A percentile compares a stretch with the other conserved stretches of the same genome.
phyloP scores from a whole-genome alignment of 495 filamentous ascomycete genomes.

The Terfezia claveryi region DNA sequence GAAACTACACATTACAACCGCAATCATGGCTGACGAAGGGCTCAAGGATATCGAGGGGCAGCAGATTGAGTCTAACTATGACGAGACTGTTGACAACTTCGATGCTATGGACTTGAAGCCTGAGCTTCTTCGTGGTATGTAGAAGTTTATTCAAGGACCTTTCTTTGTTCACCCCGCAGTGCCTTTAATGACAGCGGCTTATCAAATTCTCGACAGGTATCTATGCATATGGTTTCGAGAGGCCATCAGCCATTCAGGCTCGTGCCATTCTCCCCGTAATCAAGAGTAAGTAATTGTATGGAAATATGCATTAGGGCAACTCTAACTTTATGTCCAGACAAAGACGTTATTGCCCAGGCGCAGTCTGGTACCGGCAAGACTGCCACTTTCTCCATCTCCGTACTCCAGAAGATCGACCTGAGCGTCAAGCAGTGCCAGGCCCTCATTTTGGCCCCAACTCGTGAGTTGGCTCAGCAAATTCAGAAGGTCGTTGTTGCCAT shows the following conservation, averaged over 20 bases:
- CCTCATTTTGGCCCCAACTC: constrained; percentile 88
- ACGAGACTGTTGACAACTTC: constrained; percentile 98
- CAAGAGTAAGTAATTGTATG: constrained; percentile 51
- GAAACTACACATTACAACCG: not conserved
- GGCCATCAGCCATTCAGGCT: constrained; percentile 97
- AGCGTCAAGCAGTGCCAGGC: constrained; percentile 26
- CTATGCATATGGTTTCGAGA: constrained; percentile 99
- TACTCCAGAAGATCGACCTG: constrained; percentile 54
- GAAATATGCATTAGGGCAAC: no score
- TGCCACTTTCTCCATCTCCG: constrained; percentile 93
- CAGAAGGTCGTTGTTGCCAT: constrained; percentile 94
- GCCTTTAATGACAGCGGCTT: constrained; percentile 9
- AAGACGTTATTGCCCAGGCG: constrained; percentile 96
- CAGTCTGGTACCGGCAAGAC: constrained; percentile 99
- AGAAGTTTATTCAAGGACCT: not conserved
- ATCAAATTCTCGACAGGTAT: constrained; percentile 37
- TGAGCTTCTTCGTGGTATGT: constrained; percentile 89
- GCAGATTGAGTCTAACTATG: constrained; percentile 99
- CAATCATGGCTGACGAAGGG: constrained; percentile 17
- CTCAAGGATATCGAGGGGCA: constrained; percentile 23
- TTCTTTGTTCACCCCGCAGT: constrained; percentile 1
- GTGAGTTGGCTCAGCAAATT: constrained; percentile 94
- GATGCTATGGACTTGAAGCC: constrained; percentile 91
- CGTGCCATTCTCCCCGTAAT: constrained; percentile 98
- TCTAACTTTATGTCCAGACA: constrained; percentile 27